Percentiles rank a stretch among this genome's conserved stretches.
Conservation (phyloP, 225 moss, liverwort and hornwort species). For the Sphagnum tenellum region DNA sequence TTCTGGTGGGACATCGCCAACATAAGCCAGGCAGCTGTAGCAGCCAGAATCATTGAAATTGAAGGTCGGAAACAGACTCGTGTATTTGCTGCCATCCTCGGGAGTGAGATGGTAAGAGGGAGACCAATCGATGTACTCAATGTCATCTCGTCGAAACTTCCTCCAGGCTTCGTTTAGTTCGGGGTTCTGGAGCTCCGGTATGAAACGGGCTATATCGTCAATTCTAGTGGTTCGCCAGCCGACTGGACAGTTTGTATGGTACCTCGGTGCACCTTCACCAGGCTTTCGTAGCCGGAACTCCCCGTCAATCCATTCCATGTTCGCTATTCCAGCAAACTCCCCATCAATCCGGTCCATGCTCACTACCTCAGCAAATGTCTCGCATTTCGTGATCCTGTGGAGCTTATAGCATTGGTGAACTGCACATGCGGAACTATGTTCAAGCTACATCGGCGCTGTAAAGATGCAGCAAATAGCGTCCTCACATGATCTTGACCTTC, state of each 20-base stretch:
- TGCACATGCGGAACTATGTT: too few species aligned
- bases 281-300: slow-evolving; percentile 7
- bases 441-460: too few species aligned
- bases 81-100: background rate
- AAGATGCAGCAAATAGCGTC: too few species aligned
- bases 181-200: slow-evolving; percentile 18
- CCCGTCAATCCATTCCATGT: slow-evolving; percentile 20
- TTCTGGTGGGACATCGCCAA: background rate
- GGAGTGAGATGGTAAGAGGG: slow-evolving; percentile 5
- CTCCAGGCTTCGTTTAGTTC: slow-evolving; percentile 29
- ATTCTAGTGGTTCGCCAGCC: slow-evolving; percentile 27
- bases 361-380: too few species aligned
- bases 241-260: slow-evolving; percentile 19
- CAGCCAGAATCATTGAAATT: slow-evolving; percentile 27
- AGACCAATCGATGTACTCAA: slow-evolving; percentile 22
- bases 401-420: too few species aligned
- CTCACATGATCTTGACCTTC: too few species aligned
- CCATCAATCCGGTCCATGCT: too few species aligned
- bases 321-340: slow-evolving; percentile 4
- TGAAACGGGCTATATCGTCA: slow-evolving; percentile 22
- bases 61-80: slow-evolving; percentile 21
- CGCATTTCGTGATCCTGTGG: too few species aligned
- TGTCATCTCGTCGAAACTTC: slow-evolving; percentile 10
- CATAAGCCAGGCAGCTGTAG: slow-evolving; percentile 21
- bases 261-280: slow-evolving; percentile 2